phyloP scores from a whole-genome alignment of 2,329 filamentous ascomycete species.

The Neofusicoccum ribis region DNA sequence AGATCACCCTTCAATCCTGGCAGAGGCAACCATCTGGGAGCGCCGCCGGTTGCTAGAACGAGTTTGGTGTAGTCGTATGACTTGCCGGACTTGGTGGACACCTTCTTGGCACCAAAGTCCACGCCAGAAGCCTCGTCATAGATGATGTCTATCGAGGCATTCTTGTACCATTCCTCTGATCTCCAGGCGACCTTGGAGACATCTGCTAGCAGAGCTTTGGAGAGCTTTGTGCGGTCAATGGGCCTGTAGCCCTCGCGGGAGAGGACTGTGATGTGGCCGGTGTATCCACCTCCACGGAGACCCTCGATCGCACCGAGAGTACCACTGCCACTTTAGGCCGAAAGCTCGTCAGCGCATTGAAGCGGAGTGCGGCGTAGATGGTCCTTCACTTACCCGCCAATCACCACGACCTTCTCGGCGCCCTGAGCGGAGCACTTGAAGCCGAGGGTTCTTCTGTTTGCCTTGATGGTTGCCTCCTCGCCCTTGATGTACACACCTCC shows the following conservation, averaged over 20 bases:
- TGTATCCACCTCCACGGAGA: constrained; percentile 78
- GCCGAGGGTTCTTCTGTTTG: constrained; percentile 70
- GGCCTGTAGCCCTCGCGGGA: constrained; percentile 81
- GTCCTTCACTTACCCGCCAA: constrained; percentile 62
- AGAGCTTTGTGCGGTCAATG: constrained; percentile 92
- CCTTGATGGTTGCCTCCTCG: constrained; percentile 76
- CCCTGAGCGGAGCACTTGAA: constrained; percentile 66
- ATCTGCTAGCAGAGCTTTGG: constrained; percentile 87
- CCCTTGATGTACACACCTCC: constrained; percentile 82
- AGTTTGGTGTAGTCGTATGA: constrained; percentile 82
- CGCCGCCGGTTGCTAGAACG: constrained; percentile 84
- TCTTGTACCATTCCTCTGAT: constrained; percentile 73
- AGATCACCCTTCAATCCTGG: constrained; percentile 80
- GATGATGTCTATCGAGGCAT: constrained; percentile 58
- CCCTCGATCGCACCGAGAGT: constrained; percentile 79
- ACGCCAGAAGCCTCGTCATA: constrained; percentile 67
- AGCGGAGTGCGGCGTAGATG: too few species aligned
- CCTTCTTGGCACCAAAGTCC: constrained; percentile 72
- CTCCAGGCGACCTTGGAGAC: constrained; percentile 75
- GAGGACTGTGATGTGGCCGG: constrained; percentile 78
- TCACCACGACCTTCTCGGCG: constrained; percentile 71
- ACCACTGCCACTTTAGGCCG: constrained; percentile 66
- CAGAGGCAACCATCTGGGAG: constrained; percentile 72
- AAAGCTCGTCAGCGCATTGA: neutral
- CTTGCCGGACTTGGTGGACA: constrained; percentile 72